These are phyloP conservation scores for Scheffersomyces stipitis DNA, from an alignment of 805 yeast genomes.

Conservation along the genomic window DNA sequence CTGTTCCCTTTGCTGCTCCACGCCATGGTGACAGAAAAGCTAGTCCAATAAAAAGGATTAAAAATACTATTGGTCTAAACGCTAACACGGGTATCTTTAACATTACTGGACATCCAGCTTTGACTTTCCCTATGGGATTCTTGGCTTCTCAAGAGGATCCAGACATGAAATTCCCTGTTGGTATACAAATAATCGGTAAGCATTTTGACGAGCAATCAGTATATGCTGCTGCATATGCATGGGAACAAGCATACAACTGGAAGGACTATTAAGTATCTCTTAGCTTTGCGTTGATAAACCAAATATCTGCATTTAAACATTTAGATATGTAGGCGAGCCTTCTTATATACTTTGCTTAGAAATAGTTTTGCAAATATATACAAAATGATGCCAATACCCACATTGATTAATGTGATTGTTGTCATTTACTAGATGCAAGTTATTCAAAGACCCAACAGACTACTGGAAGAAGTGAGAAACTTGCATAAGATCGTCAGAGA, in stretches of 20 bases:
- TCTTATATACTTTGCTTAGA: too few species aligned
- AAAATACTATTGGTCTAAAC: conserved; percentile 31
- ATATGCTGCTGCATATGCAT: conserved; percentile 34
- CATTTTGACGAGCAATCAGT: conserved; percentile 30
- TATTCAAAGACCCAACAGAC: too few species aligned
- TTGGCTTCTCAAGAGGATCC: conserved; percentile 27
- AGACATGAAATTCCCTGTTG: conserved; percentile 32
- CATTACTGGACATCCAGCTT: conserved; percentile 38
- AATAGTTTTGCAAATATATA: too few species aligned
- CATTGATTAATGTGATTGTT: too few species aligned
- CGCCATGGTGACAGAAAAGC: conserved; percentile 22
- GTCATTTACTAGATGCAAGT: too few species aligned
- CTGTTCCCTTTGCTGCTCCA: conserved; percentile 25
- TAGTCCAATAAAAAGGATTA: conserved; percentile 19
- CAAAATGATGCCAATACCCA: too few species aligned
- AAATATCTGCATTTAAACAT: too few species aligned
- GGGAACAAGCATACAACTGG: conserved; percentile 31
- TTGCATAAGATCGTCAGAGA: too few species aligned
- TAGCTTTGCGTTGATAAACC: too few species aligned
- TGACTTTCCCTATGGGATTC: conserved; percentile 33
- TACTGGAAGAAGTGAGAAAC: too few species aligned
- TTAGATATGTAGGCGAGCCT: too few species aligned
- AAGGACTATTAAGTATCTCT: too few species aligned
- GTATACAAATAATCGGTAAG: conserved; percentile 34
- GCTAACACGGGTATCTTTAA: conserved; percentile 36